phyloP scores from a whole-genome alignment of 169 alveolate species.

The Fabrea salina region DNA sequence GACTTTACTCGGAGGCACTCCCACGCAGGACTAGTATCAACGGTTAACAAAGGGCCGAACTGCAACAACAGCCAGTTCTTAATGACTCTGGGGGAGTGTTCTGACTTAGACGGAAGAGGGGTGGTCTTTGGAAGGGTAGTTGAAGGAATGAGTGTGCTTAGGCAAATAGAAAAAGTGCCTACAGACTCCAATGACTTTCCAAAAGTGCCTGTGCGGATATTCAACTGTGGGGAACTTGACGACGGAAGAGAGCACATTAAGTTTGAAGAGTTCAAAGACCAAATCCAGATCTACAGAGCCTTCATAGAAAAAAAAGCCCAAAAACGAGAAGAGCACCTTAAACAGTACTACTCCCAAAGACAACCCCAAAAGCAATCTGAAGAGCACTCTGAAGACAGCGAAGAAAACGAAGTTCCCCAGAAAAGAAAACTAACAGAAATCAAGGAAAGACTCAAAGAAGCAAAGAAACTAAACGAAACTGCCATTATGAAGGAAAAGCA shows the following conservation, averaged over 20 bases:
- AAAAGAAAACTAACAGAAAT: constrained; percentile 29
- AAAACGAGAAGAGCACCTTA: constrained; percentile 18
- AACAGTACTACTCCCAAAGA: not conserved
- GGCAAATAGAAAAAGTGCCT: constrained; percentile 86
- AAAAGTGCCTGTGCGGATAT: constrained; percentile 68
- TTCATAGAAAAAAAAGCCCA: not conserved
- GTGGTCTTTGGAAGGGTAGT: constrained; percentile 93
- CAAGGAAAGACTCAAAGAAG: constrained; percentile 46
- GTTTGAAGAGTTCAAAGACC: constrained; percentile 52
- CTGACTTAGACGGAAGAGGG: constrained; percentile 96
- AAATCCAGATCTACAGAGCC: constrained; percentile 43
- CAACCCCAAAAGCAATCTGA: constrained; percentile 6
- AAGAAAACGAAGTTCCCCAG: constrained; percentile 35
- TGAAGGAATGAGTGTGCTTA: constrained; percentile 90
- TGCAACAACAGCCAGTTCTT: constrained; percentile 96
- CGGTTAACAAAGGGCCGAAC: constrained; percentile 98
- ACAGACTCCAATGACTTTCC: constrained; percentile 80
- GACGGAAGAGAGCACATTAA: constrained; percentile 53
- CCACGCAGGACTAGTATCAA: constrained; percentile 88
- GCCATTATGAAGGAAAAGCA: constrained; percentile 43
- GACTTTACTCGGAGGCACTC: constrained; percentile 79
- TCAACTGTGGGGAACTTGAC: constrained; percentile 77
- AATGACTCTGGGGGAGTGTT: constrained; percentile 90
- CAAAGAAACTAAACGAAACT: constrained; percentile 32
- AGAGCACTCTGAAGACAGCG: constrained; percentile 24